A percentile compares a stretch with the other conserved stretches of the same genome.
Conservation (phyloP, 2,329 filamentous ascomycete species). For the Aureobasidium sp. region DNA sequence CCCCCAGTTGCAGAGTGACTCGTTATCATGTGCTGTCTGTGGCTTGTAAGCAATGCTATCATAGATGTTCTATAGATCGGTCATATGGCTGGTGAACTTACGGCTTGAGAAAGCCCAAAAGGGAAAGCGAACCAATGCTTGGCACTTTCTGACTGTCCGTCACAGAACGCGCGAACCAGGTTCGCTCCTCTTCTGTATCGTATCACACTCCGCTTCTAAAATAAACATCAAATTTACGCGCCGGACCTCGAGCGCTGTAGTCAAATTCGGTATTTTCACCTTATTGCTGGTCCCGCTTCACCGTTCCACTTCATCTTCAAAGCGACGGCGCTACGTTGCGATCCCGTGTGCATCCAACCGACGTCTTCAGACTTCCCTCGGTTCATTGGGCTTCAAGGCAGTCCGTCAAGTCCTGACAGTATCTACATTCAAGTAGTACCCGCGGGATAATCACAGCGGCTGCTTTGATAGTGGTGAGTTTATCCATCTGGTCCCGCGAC, state of each 20-base stretch:
- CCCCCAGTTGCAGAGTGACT: neutral
- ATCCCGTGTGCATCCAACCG: conserved; percentile 7
- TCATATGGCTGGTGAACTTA: neutral
- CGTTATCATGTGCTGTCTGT: neutral
- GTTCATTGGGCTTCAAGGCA: conserved; percentile 12
- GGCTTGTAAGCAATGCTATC: neutral
- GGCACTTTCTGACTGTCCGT: neutral
- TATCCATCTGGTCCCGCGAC: neutral
- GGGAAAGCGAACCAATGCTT: neutral
- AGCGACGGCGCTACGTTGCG: neutral
- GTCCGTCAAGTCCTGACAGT: neutral
- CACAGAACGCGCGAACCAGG: conserved; percentile 1
- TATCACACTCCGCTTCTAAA: neutral
- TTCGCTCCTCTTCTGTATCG: conserved; percentile 3
- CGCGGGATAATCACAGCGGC: neutral
- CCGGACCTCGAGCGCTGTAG: neutral
- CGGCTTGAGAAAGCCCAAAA: neutral
- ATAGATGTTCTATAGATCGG: too few relatives aligned
- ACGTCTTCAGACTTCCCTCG: neutral
- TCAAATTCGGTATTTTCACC: neutral
- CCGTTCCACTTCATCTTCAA: neutral
- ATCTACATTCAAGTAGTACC: neutral
- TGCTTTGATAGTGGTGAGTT: neutral
- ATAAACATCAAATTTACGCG: conserved; percentile 4
- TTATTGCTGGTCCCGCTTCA: neutral